Evolutionary conservation across 495 filamentous ascomycete species (phyloP), one percentile per base, ranked within the genome.

Genomic region (Aspergillus sclerotioniger): DNA sequence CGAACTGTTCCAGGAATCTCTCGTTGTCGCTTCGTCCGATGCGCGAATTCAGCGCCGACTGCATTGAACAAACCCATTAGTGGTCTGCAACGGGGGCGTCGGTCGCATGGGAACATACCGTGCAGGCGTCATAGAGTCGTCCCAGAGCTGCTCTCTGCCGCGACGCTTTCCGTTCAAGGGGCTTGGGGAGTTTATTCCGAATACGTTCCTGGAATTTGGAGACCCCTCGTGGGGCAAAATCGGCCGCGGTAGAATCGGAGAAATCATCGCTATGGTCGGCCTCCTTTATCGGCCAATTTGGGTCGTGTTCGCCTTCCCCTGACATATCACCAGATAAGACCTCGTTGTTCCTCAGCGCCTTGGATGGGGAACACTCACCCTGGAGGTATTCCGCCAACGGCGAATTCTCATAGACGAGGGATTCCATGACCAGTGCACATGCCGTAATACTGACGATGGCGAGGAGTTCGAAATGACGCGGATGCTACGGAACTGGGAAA

Each of bases 341-440:
- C 56, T 46, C 43, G 21, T 45, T 32, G 62, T 50, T 52, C 51
- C 39, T 29, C 32, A 32, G 20, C 43, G 31, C 35, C 33, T 31
- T 12, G 8, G 35, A 39, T 52, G 31, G 33, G 31, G 29, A 29
- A 7, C 20, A 76, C 76, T 60, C 70, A 96, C 93, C 94, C 82
- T 96, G 88, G 57, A 98, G 85, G 78, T 96, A 97, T 60, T 90
- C 87, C 68, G 91, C 91, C 75, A 98, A 80, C 58, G 94, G 94
- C 64, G 91, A 90, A 71, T 92, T 86, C 75, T 94, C 88, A 76
- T 88, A 90, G 64, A 96, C 85, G 62, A 97, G 80, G 64, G 90
- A 87, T 83, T 97, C 94, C 94, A 98, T 98, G 74, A 58, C 63
- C 62, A 59, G 47, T 48, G 57, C 57, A 67, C 76, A 75, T 76